Evolutionary conservation across 1,284 basidiomycete species (phyloP).

Genomic region (Malassezia obtusa): DNA sequence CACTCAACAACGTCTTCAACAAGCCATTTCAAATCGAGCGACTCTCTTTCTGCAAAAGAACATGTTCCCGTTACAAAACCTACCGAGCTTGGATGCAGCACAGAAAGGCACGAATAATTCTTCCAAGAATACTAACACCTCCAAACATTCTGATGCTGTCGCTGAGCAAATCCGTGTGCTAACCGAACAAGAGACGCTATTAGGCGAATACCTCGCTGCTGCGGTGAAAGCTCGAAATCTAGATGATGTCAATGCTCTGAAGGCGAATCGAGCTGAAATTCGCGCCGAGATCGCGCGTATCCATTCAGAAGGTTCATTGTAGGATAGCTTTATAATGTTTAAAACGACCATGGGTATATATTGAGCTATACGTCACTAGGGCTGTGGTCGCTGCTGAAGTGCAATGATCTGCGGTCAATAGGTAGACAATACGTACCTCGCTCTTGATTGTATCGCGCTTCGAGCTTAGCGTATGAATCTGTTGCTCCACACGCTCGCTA

Average conservation of each 20-base stretch:
- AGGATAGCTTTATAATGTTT: not conserved
- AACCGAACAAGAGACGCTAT: slow-evolving; percentile 34
- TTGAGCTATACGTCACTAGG: no score
- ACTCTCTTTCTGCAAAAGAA: slow-evolving; percentile 69
- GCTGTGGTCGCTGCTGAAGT: not conserved
- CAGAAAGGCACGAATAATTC: no score
- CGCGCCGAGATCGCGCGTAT: slow-evolving; percentile 30
- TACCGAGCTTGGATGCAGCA: slow-evolving; percentile 50
- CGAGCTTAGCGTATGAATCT: slow-evolving; percentile 4
- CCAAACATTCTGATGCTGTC: no score
- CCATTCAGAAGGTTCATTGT: slow-evolving; percentile 9
- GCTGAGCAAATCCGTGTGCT: no score
- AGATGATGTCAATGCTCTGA: slow-evolving; percentile 34
- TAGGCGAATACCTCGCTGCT: slow-evolving; percentile 29
- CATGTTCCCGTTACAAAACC: slow-evolving; percentile 52
- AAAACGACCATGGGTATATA: not conserved
- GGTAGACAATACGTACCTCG: slow-evolving; percentile 4
- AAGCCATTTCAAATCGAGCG: slow-evolving; percentile 67
- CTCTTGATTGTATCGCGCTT: slow-evolving; percentile 12
- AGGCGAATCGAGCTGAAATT: slow-evolving; percentile 34
- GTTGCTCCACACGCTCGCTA: slow-evolving; percentile 15
- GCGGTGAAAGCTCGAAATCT: slow-evolving; percentile 37
- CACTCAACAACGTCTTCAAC: slow-evolving; percentile 71
- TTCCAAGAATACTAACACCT: no score
- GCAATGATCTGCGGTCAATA: slow-evolving; percentile 7